phyloP scores from a whole-genome alignment of 257 asterid genomes.

The Cinchona pubescens region DNA sequence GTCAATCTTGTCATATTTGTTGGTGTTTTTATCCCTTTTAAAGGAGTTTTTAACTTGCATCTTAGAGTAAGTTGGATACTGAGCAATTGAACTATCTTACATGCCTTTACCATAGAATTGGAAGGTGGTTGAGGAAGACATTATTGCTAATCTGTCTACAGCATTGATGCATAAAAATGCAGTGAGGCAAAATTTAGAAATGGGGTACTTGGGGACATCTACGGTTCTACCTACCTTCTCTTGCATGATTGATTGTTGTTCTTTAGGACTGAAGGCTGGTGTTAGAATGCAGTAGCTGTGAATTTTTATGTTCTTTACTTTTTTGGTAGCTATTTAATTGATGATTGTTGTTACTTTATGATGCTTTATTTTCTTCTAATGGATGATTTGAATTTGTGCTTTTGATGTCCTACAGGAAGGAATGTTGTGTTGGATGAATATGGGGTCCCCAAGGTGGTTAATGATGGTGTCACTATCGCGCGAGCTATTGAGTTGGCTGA shows the following conservation, averaged over 20 bases:
- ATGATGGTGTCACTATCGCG: conserved; percentile 90
- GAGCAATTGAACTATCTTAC: not conserved
- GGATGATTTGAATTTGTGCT: not conserved
- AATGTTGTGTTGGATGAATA: conserved; percentile 91
- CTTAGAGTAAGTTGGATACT: not conserved
- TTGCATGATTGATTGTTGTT: not conserved
- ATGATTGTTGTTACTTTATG: not conserved
- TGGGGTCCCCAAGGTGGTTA: conserved; percentile 88
- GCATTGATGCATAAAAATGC: no score
- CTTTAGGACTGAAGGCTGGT: no score
- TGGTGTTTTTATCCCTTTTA: not conserved
- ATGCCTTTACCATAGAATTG: not conserved
- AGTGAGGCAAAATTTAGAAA: not conserved
- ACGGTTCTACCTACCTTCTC: not conserved
- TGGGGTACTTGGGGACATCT: not conserved
- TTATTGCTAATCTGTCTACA: not conserved
- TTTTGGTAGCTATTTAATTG: no score
- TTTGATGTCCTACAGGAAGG: conserved; percentile 50
- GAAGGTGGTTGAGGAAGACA: not conserved
- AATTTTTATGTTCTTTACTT: not conserved
- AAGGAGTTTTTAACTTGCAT: not conserved
- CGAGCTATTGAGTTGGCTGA: conserved; percentile 87
- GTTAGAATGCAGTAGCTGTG: not conserved
- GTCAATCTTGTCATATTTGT: not conserved
- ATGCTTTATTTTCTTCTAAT: not conserved